Conservation (phyloP, 257 asterid species). For the Jasminum sambac region DNA sequence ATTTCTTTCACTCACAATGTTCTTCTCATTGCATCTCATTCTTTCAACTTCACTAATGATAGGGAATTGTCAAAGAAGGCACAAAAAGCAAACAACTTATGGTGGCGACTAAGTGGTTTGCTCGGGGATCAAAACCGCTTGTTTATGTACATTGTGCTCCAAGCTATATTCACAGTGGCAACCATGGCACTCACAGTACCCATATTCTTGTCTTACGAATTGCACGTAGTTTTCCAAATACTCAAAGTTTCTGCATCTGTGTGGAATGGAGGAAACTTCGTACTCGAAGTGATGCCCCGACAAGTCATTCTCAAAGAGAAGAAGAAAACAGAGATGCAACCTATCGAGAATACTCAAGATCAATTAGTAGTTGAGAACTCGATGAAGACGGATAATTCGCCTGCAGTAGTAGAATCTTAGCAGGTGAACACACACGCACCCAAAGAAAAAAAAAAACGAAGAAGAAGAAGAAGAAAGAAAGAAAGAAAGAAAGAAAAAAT, state of each 20-base stretch:
- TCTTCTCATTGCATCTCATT: not conserved
- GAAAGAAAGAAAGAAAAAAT: too few relatives aligned
- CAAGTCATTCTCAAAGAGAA: slow-evolving; percentile 82
- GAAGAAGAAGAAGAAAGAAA: too few relatives aligned
- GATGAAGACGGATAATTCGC: slow-evolving; percentile 3
- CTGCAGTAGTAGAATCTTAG: slow-evolving; percentile 32
- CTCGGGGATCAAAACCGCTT: slow-evolving; percentile 90
- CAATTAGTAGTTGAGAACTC: slow-evolving; percentile 25
- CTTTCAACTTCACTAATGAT: not conserved
- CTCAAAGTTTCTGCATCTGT: slow-evolving; percentile 84
- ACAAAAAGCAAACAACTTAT: slow-evolving; percentile 79
- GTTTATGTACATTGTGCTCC: slow-evolving; percentile 87
- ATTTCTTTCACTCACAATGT: not conserved
- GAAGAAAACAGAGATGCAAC: slow-evolving; percentile 64
- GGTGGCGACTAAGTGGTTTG: slow-evolving; percentile 96
- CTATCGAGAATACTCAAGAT: slow-evolving; percentile 30
- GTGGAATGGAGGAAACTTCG: slow-evolving; percentile 94
- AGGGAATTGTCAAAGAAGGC: slow-evolving; percentile 96
- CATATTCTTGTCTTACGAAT: slow-evolving; percentile 74
- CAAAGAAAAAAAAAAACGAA: too few relatives aligned
- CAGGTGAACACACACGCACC: slow-evolving; percentile 22
- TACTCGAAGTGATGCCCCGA: slow-evolving; percentile 95
- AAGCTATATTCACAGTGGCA: slow-evolving; percentile 84
- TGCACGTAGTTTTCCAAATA: slow-evolving; percentile 71
- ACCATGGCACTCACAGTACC: slow-evolving; percentile 88